A percentile compares a stretch with the other conserved stretches of the same genome.
Conservation (phyloP, 2,329 filamentous ascomycete genomes). For the Aspergillus fijiensis region DNA sequence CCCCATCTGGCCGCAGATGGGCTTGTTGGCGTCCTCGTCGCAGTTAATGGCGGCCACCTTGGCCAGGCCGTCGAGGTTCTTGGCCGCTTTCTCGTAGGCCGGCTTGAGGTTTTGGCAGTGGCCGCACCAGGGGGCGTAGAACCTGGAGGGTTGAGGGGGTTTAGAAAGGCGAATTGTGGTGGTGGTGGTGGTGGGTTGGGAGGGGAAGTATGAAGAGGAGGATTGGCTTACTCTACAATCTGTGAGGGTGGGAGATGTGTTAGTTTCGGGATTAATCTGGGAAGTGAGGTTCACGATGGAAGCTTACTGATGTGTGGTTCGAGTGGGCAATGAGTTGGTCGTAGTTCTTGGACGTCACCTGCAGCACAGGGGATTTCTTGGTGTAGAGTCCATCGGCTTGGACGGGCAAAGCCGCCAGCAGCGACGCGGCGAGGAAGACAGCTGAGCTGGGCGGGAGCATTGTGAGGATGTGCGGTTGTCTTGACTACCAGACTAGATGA, state of each 20-base stretch:
- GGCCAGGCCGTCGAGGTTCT: slow-evolving; percentile 83
- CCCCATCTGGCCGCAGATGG: slow-evolving; percentile 78
- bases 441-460: slow-evolving; percentile 44
- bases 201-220: slow-evolving; percentile 17
- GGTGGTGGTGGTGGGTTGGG: slow-evolving; percentile 29
- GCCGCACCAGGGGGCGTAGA: slow-evolving; percentile 97
- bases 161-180: too few relatives aligned
- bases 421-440: slow-evolving; percentile 55
- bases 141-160: slow-evolving; percentile 54
- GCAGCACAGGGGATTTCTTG: slow-evolving; percentile 83
- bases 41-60: slow-evolving; percentile 95
- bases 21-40: slow-evolving; percentile 90
- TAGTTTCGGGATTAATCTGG: slow-evolving; percentile 12
- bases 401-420: slow-evolving; percentile 65
- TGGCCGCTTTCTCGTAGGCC: slow-evolving; percentile 90
- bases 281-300: too few relatives aligned
- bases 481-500: background rate
- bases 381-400: slow-evolving; percentile 74
- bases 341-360: slow-evolving; percentile 76
- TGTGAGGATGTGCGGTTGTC: slow-evolving; percentile 10
- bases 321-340: slow-evolving; percentile 80
- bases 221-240: slow-evolving; percentile 53
- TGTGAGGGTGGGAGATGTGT: slow-evolving; percentile 25
- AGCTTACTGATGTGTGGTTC: slow-evolving; percentile 82
- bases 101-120: slow-evolving; percentile 96